These are phyloP conservation scores for Triadica sebifera DNA, from an alignment of 345 rosid species.

Conservation along the genomic window DNA sequence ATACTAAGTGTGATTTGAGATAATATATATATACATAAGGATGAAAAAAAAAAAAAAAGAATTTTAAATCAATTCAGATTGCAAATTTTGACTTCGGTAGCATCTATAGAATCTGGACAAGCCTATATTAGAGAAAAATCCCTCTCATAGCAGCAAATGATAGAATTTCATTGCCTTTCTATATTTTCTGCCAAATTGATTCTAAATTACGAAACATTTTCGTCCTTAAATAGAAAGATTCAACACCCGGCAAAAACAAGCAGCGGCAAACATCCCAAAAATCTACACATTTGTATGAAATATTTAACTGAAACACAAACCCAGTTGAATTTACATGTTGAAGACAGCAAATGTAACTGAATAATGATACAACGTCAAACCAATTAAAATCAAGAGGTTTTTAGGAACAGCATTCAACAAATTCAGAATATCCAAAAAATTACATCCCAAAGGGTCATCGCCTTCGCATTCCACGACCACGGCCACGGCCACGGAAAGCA, in stretches of 20 bases:
- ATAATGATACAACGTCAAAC: not conserved
- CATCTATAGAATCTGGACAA: too few species aligned
- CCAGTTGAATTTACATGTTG: not conserved
- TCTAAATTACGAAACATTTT: not conserved
- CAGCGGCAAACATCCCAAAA: too few species aligned
- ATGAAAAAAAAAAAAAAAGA: too few species aligned
- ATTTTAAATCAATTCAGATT: too few species aligned
- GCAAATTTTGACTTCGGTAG: too few species aligned
- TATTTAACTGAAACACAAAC: not conserved
- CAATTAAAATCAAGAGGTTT: not conserved
- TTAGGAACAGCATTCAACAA: not conserved
- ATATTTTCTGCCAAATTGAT: not conserved
- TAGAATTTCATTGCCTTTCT: too few species aligned
- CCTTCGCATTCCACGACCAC: constrained; percentile 99
- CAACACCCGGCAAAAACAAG: not conserved
- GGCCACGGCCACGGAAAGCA: constrained; percentile 79
- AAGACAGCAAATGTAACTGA: not conserved
- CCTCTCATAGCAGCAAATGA: too few species aligned
- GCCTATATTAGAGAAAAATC: too few species aligned
- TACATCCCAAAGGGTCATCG: constrained; percentile 42
- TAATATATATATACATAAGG: too few species aligned
- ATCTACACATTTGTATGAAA: not conserved
- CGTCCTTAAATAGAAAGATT: not conserved
- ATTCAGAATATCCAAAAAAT: not conserved
- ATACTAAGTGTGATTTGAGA: too few species aligned